A percentile compares a stretch with the other conserved stretches of the same genome.
phyloP scores from a whole-genome alignment of 2,329 filamentous ascomycete genomes.

The Thielaviopsis ethacetica region DNA sequence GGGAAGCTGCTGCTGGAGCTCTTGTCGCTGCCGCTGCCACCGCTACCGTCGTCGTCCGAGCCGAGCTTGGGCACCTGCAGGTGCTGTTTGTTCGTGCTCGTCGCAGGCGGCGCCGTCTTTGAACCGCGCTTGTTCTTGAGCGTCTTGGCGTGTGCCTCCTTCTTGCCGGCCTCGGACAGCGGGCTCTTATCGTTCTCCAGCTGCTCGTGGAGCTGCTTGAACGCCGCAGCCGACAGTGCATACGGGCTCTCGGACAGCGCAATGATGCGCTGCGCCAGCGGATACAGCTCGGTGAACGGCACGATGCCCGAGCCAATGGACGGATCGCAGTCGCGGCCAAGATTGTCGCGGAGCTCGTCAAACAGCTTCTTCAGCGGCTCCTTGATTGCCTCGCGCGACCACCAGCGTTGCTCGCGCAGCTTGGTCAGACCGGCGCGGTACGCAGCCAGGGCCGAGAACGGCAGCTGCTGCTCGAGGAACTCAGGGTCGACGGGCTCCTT shows the following conservation, averaged over 20 bases:
- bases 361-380: constrained; percentile 11
- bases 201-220: constrained; percentile 3
- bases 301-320: constrained; percentile 18
- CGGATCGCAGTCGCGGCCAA: constrained; percentile 10
- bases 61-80: constrained; percentile 1
- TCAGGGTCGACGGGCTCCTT: constrained; percentile 15
- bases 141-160: background rate
- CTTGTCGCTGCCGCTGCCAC: background rate
- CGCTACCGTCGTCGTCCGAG: background rate
- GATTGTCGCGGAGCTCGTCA: constrained; percentile 6
- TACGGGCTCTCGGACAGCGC: constrained; percentile 7
- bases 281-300: constrained; percentile 11
- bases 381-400: constrained; percentile 11
- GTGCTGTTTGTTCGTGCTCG: constrained; percentile 2
- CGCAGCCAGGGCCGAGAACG: constrained; percentile 6
- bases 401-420: constrained; percentile 8
- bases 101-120: background rate
- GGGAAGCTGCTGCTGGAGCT: background rate
- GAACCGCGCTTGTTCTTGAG: background rate
- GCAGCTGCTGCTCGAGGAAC: constrained; percentile 16
- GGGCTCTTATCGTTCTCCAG: constrained; percentile 1
- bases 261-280: constrained; percentile 9
- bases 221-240: constrained; percentile 1
- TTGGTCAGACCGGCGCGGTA: background rate
- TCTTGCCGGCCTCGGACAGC: constrained; percentile 10